These are phyloP conservation scores for Schizonepeta tenuifolia DNA, from an alignment of 257 asterid genomes.

Conservation along the genomic window DNA sequence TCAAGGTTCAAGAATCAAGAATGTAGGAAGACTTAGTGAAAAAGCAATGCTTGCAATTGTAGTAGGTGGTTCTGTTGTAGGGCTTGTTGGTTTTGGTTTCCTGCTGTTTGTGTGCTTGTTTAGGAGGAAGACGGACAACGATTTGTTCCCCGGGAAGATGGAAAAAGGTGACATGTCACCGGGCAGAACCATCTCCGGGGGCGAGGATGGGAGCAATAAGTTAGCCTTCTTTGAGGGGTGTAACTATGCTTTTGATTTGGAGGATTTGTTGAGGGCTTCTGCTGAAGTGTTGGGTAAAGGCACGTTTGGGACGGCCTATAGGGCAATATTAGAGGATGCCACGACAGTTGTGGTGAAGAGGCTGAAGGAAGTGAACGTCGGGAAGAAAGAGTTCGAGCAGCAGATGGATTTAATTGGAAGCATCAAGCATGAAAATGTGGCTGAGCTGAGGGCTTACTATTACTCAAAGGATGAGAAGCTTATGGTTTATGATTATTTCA, in stretches of 20 bases:
- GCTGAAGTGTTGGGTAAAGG: constrained; percentile 89
- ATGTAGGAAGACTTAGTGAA: constrained; percentile 51
- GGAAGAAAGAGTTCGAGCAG: constrained; percentile 80
- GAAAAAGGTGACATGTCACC: constrained; percentile 71
- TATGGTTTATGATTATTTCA: constrained; percentile 71
- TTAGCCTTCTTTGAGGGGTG: constrained; percentile 84
- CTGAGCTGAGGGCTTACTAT: constrained; percentile 80
- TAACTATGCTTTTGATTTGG: constrained; percentile 77
- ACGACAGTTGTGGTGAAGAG: constrained; percentile 76
- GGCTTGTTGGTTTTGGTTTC: constrained; percentile 61
- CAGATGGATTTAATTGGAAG: constrained; percentile 74
- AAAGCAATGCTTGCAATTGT: constrained; percentile 62
- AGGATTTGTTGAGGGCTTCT: constrained; percentile 84
- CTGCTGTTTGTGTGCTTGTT: constrained; percentile 62
- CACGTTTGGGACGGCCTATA: constrained; percentile 75
- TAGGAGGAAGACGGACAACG: constrained; percentile 42
- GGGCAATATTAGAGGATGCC: constrained; percentile 75
- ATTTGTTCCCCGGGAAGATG: constrained; percentile 55
- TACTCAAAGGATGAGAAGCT: constrained; percentile 91
- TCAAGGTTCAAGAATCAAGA: constrained; percentile 46
- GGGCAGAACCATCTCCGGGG: constrained; percentile 64
- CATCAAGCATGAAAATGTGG: constrained; percentile 75
- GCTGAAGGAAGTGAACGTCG: constrained; percentile 78
- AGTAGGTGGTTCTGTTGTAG: constrained; percentile 57
- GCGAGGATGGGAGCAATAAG: constrained; percentile 59